A percentile compares a stretch with the other conserved stretches of the same genome.
Conservation (phyloP, 129 eudicot genomes). For the Scalesia atractyloides region DNA sequence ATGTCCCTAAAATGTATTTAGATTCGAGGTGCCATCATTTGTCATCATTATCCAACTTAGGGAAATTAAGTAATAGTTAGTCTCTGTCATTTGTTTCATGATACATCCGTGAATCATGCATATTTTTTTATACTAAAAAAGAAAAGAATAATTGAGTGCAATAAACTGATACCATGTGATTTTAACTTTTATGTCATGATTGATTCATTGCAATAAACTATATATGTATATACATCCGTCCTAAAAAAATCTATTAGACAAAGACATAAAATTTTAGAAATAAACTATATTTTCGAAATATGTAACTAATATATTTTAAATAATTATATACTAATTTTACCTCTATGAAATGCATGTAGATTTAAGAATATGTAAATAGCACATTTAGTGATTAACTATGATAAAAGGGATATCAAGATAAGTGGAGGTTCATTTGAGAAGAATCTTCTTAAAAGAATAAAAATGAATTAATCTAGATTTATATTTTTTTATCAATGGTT, state of each 20-base stretch:
- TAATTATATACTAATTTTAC: too few relatives aligned
- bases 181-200: conserved; percentile 12
- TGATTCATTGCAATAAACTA: conserved; percentile 10
- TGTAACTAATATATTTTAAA: too few relatives aligned
- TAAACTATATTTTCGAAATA: too few relatives aligned
- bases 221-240: background rate
- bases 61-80: conserved; percentile 48
- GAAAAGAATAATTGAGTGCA: conserved; percentile 3
- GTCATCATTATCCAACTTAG: conserved; percentile 55
- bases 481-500: too few relatives aligned
- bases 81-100: conserved; percentile 50
- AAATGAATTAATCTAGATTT: too few relatives aligned
- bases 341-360: too few relatives aligned
- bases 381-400: too few relatives aligned
- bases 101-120: conserved; percentile 50
- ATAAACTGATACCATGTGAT: conserved; percentile 21
- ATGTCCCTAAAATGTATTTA: conserved; percentile 10
- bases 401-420: too few relatives aligned
- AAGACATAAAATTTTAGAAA: too few relatives aligned
- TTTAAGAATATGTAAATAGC: too few relatives aligned
- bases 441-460: too few relatives aligned
- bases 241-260: background rate
- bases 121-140: background rate
- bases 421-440: too few relatives aligned
- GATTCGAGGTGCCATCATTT: conserved; percentile 46